These are phyloP conservation scores for Colletotrichum sp. DNA, from an alignment of 2,329 filamentous ascomycete genomes.

Conservation along the genomic window DNA sequence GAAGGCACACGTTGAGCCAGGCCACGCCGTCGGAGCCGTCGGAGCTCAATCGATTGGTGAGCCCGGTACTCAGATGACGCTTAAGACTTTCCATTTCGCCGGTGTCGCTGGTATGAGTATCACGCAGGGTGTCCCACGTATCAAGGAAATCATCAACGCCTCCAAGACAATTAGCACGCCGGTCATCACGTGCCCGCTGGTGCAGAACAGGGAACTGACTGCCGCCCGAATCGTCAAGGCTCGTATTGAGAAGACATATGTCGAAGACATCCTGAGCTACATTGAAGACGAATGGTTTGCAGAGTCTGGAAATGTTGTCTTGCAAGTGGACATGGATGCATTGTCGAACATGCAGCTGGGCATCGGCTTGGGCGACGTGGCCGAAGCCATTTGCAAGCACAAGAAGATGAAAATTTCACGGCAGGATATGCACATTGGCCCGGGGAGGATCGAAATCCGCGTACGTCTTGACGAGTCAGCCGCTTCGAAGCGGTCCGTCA, in stretches of 20 bases:
- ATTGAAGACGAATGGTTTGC: constrained; percentile 91
- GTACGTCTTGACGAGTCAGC: constrained; percentile 64
- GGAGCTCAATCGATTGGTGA: constrained; percentile 98
- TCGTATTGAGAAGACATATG: constrained; percentile 91
- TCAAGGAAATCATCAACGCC: constrained; percentile 99
- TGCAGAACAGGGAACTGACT: constrained; percentile 75
- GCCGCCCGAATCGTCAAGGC: constrained; percentile 92
- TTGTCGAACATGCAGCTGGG: constrained; percentile 84
- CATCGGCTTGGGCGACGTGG: constrained; percentile 75
- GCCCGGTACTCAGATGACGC: constrained; percentile 97
- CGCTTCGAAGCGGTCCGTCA: constrained; percentile 50
- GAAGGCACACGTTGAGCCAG: constrained; percentile 89
- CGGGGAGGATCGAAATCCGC: constrained; percentile 73
- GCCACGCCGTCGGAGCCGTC: constrained; percentile 93
- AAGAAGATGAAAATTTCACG: constrained; percentile 81
- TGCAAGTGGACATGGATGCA: constrained; percentile 81
- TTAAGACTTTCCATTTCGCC: constrained; percentile 99
- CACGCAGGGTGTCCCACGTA: constrained; percentile 98
- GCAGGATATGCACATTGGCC: constrained; percentile 67
- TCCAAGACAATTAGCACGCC: constrained; percentile 93
- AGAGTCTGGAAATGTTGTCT: constrained; percentile 75
- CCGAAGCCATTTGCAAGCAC: constrained; percentile 76
- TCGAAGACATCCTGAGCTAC: constrained; percentile 80
- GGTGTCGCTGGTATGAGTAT: constrained; percentile 99
- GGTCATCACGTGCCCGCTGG: constrained; percentile 85